phyloP scores from a whole-genome alignment of 1,284 basidiomycete species.

The Omphalotus olearius region DNA sequence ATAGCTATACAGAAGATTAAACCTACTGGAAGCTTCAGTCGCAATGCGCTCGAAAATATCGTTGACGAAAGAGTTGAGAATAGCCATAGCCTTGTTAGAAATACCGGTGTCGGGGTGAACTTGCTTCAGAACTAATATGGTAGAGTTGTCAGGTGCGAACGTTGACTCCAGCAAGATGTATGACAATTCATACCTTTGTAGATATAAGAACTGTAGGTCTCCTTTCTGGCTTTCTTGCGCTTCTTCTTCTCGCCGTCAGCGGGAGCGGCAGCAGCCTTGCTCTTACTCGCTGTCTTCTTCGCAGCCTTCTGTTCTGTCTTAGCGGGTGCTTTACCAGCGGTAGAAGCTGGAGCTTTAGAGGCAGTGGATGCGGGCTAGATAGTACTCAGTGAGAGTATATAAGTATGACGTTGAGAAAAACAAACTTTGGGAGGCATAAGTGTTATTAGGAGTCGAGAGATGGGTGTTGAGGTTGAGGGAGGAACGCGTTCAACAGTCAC shows the following conservation, averaged over 20 bases:
- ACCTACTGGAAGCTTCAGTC: conserved; percentile 74
- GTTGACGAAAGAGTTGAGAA: conserved; percentile 78
- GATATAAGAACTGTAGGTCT: conserved; percentile 90
- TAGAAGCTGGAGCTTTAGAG: conserved; percentile 71
- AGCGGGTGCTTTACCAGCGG: conserved; percentile 74
- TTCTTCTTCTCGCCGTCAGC: conserved; percentile 76
- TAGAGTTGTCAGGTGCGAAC: conserved; percentile 1
- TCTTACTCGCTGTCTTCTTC: conserved; percentile 59
- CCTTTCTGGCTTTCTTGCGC: conserved; percentile 81
- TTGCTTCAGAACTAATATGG: conserved; percentile 65
- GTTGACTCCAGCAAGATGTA: conserved; percentile 8
- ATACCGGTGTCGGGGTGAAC: conserved; percentile 88
- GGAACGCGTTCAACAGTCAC: not conserved
- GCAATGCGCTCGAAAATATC: conserved; percentile 86
- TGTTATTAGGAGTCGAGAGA: not conserved
- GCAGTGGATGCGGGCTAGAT: conserved; percentile 64
- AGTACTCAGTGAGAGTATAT: not conserved
- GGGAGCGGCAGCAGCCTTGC: conserved; percentile 47
- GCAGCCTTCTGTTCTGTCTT: conserved; percentile 68
- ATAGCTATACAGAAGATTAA: not conserved
- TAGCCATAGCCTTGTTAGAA: conserved; percentile 84
- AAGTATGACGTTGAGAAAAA: not conserved
- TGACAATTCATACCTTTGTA: conserved; percentile 66
- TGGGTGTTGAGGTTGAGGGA: conserved; percentile 1
- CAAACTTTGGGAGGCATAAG: conserved; percentile 16